phyloP scores from a whole-genome alignment of 2,329 filamentous ascomycete genomes.

The Neofusicoccum umdonicola region DNA sequence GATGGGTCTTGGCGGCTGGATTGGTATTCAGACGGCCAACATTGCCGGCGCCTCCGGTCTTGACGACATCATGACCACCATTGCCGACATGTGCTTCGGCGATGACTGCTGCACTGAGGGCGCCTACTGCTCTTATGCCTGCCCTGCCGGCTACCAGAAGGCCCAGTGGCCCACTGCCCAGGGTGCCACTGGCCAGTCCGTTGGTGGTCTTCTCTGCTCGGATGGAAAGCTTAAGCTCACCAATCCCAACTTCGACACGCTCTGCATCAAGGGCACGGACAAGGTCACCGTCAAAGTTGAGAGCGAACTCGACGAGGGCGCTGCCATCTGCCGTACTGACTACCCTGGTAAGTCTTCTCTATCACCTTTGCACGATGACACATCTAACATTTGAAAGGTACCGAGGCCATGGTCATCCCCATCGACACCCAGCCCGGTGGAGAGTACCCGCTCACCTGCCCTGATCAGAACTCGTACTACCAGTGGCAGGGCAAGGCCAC shows the following conservation, averaged over 20 bases:
- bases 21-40: conserved; percentile 64
- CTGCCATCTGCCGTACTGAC: conserved; percentile 87
- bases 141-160: conserved; percentile 89
- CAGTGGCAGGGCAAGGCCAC: conserved; percentile 71
- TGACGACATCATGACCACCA: conserved; percentile 62
- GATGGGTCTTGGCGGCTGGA: conserved; percentile 71
- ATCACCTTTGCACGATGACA: neutral
- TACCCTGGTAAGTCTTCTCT: conserved; percentile 69
- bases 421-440: conserved; percentile 61
- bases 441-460: conserved; percentile 68
- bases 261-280: conserved; percentile 72
- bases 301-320: conserved; percentile 66
- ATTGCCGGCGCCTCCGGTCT: conserved; percentile 40
- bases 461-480: conserved; percentile 71
- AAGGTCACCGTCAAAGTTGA: conserved; percentile 63
- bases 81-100: conserved; percentile 54
- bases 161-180: conserved; percentile 81
- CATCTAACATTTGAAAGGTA: conserved; percentile 44
- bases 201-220: conserved; percentile 85
- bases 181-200: conserved; percentile 75
- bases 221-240: conserved; percentile 75
- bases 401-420: conserved; percentile 82
- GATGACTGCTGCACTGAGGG: conserved; percentile 62
- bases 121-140: conserved; percentile 87
- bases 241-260: conserved; percentile 60